Evolutionary conservation across 768 basidiomycete species (phyloP), one percentile per base, ranked within the genome.

Genomic region (Phaeotremella skinneri): DNA sequence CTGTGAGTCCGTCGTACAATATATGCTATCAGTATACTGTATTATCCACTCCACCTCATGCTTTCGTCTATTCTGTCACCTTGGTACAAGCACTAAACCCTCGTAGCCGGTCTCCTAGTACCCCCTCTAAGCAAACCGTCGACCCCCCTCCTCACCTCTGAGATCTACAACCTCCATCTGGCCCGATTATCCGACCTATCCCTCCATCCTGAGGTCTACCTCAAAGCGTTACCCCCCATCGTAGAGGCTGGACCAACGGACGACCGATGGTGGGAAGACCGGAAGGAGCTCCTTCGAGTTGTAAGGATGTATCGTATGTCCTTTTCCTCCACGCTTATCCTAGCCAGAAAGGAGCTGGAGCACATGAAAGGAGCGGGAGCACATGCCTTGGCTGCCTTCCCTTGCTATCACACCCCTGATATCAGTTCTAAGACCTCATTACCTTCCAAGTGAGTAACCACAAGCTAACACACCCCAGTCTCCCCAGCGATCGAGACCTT

Each of bases 401-500:
- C n/a, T n/a, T n/a, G n/a, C n/a, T n/a, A n/a, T n/a, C 20, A 3
- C 9, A 26, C 4, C n/a, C 41, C 16, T 51, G 57, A n/a, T 17
- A 9, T 5, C 14, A 25, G 13, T 16, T 11, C 6, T 20, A 26
- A 3, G 26, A 16, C 2, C 45, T 6, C 27, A 0, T 53, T 13
- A 30, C 16, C 23, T 26, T 45, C 49, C 42, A 21, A 17, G 14
- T 25, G 39, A 27, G 52, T 49, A 21, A 30, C 41, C 25, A 49
- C 34, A 13, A 17, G 4, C 23, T 30, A 43, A 49, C 26, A 37
- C 50, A 14, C 17, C 11, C n/a, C 56, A 76, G 74, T 72, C 21
- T 67, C 69, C 0, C 72, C 71, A 30, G 68, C 72, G 0, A 70
- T 76, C 56, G 74, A 76, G 58, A 58, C 67, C 17, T 72, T 76